These are phyloP conservation scores for Neoboletus brunneissimus DNA, from an alignment of 768 basidiomycete genomes.

Conservation along the genomic window DNA sequence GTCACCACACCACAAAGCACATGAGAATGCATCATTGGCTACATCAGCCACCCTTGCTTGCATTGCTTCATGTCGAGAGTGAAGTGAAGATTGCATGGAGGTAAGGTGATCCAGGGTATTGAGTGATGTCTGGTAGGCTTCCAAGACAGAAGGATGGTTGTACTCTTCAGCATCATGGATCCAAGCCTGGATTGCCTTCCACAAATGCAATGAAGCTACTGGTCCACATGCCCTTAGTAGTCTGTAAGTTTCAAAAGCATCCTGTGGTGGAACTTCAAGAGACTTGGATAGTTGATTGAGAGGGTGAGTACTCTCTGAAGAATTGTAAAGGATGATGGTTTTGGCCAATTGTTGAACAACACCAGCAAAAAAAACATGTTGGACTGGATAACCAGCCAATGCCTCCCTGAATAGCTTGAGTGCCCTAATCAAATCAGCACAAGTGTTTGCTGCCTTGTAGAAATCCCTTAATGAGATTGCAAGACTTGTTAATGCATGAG, in stretches of 20 bases:
- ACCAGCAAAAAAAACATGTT: not conserved
- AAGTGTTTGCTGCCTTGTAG: no score
- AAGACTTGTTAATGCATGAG: no score
- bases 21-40: not conserved
- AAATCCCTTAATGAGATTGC: no score
- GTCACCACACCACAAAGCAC: not conserved
- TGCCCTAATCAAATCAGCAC: no score
- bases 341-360: not conserved
- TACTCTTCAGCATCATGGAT: not conserved
- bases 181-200: not conserved
- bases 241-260: not conserved
- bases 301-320: no score
- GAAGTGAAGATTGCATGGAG: not conserved
- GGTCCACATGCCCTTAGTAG: not conserved
- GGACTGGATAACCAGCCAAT: not conserved
- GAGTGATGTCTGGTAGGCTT: not conserved
- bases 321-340: not conserved
- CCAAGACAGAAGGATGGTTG: not conserved
- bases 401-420: no score
- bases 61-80: not conserved
- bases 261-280: not conserved
- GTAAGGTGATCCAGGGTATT: not conserved
- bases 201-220: not conserved
- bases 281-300: no score
- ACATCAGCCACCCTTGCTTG: not conserved